A percentile compares a stretch with the other conserved stretches of the same genome.
These are phyloP conservation scores for Emmonsia crescens DNA, from an alignment of 2,329 filamentous ascomycete genomes.

Conservation along the genomic window DNA sequence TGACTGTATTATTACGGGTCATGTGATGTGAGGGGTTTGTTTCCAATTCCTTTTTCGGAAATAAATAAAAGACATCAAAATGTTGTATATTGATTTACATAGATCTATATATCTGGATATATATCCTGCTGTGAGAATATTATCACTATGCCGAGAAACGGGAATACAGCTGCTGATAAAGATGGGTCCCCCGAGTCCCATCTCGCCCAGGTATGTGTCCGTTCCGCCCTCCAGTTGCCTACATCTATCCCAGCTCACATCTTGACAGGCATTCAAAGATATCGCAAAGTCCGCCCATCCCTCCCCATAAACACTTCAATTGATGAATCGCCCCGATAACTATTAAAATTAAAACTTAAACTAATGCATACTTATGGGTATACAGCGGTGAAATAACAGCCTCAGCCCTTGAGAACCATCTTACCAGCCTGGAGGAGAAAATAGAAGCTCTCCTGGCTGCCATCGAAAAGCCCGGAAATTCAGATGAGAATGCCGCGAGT, in stretches of 20 bases:
- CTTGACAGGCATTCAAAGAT: slow-evolving; percentile 23
- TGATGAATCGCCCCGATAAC: background rate
- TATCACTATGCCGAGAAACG: background rate
- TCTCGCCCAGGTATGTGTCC: slow-evolving; percentile 9
- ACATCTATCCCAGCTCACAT: background rate
- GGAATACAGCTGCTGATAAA: background rate
- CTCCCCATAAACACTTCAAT: background rate
- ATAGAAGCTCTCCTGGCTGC: slow-evolving; percentile 31
- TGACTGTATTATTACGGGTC: background rate
- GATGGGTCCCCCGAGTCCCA: slow-evolving; percentile 3
- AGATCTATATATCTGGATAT: background rate
- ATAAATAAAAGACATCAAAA: too few relatives aligned
- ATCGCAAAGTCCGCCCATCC: slow-evolving; percentile 18
- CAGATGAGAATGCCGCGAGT: background rate
- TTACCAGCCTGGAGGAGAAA: slow-evolving; percentile 44
- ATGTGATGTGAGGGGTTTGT: background rate
- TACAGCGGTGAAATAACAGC: slow-evolving; percentile 45
- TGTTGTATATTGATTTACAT: too few relatives aligned
- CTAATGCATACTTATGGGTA: slow-evolving; percentile 2
- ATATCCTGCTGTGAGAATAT: background rate
- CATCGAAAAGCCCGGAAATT: slow-evolving; percentile 8
- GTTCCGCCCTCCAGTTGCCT: background rate
- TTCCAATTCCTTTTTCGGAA: too few relatives aligned
- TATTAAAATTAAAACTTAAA: background rate
- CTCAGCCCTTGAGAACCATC: slow-evolving; percentile 43